Evolutionary conservation across 257 asterid genomes (phyloP).

Genomic region (Buddleja alternifolia): DNA sequence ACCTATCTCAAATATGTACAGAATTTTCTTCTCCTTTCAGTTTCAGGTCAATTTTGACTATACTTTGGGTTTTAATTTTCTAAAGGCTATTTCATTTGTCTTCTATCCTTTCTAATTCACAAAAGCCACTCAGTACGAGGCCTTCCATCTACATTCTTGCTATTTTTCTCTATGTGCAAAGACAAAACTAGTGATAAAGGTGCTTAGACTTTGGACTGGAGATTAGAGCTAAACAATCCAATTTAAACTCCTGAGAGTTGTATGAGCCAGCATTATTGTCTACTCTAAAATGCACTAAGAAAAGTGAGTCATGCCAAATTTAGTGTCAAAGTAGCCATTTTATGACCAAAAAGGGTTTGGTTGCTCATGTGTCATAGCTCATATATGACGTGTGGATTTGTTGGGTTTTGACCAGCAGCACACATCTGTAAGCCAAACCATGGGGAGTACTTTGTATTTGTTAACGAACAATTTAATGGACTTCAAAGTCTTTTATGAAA

Average conservation of each 20-base stretch:
- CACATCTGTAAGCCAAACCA: too few relatives aligned
- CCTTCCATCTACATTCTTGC: background rate
- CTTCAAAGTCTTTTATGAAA: background rate
- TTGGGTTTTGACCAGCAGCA: too few relatives aligned
- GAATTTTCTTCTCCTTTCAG: background rate
- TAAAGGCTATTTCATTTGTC: background rate
- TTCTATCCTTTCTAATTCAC: background rate
- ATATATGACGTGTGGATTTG: too few relatives aligned
- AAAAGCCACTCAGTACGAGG: background rate
- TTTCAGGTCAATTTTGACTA: background rate
- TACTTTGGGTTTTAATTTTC: slow-evolving; percentile 14
- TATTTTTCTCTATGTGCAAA: background rate
- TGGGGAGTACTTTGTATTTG: too few relatives aligned
- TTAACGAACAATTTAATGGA: background rate
- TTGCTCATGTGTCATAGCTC: too few relatives aligned
- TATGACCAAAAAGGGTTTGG: too few relatives aligned
- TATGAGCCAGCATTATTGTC: background rate
- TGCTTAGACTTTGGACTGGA: background rate
- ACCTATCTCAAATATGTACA: background rate
- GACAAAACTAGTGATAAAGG: background rate
- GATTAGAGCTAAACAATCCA: background rate
- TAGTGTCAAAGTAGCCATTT: too few relatives aligned
- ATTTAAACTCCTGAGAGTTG: background rate
- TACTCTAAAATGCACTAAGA: background rate
- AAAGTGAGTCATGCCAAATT: background rate